These are phyloP conservation scores for Ogataea hybrid DNA, from an alignment of 1,139 yeast species.

Conservation along the genomic window DNA sequence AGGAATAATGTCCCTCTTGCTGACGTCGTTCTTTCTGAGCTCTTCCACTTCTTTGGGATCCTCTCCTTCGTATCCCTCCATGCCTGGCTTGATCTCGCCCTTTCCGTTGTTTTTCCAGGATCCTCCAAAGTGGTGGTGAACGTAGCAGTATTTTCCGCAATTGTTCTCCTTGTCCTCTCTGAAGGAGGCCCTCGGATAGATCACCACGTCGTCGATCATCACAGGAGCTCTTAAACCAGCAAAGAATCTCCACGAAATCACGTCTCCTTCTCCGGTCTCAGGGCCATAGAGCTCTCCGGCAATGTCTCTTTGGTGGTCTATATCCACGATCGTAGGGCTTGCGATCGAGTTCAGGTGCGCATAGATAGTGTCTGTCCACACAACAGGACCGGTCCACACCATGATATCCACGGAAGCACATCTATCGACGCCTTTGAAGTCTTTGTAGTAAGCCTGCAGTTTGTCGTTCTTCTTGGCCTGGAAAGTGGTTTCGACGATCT, in stretches of 20 bases:
- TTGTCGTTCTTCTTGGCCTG: conserved; percentile 34
- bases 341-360: conserved; percentile 38
- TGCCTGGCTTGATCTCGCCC: conserved; percentile 32
- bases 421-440: conserved; percentile 31
- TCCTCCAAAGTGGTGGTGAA: conserved; percentile 32
- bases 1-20: conserved; percentile 15
- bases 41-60: conserved; percentile 18
- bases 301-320: conserved; percentile 31
- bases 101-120: conserved; percentile 34
- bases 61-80: conserved; percentile 25
- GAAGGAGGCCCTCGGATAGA: conserved; percentile 58
- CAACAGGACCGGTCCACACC: conserved; percentile 60
- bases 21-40: conserved; percentile 15
- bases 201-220: conserved; percentile 75
- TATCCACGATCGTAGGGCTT: conserved; percentile 32
- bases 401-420: conserved; percentile 41
- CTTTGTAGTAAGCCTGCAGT: conserved; percentile 31
- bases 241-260: conserved; percentile 58
- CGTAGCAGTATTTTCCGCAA: conserved; percentile 33
- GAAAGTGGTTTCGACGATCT: conserved; percentile 48
- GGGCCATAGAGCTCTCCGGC: conserved; percentile 32
- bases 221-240: conserved; percentile 71
- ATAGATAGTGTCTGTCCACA: conserved; percentile 58
- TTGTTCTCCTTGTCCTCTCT: conserved; percentile 32
- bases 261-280: conserved; percentile 23